A percentile compares a stretch with the other conserved stretches of the same genome.
These are phyloP conservation scores for Kalaharituber pfeilii DNA, from an alignment of 2,329 filamentous ascomycete genomes.

Conservation along the genomic window DNA sequence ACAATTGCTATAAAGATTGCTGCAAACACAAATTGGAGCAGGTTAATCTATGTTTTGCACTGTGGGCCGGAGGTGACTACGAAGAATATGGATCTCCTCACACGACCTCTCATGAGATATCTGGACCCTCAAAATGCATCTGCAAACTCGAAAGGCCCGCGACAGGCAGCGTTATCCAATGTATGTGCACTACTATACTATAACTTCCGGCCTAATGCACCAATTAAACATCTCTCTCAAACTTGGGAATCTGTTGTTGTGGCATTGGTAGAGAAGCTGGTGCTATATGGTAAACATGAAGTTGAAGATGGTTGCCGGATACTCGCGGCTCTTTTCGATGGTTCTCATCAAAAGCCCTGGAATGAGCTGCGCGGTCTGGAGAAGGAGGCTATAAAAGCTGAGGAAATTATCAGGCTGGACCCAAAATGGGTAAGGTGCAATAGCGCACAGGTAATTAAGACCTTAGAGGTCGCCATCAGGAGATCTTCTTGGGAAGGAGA, in stretches of 20 bases:
- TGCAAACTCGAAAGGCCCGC: conserved; percentile 43
- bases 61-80: conserved; percentile 41
- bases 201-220: conserved; percentile 52
- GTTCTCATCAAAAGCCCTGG: conserved; percentile 45
- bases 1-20: conserved; percentile 54
- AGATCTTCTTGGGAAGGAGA: conserved; percentile 33
- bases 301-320: conserved; percentile 47
- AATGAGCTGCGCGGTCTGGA: conserved; percentile 53
- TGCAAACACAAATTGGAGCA: conserved; percentile 72
- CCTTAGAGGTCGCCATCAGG: conserved; percentile 38
- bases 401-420: conserved; percentile 72
- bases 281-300: conserved; percentile 34
- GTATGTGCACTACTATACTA: conserved; percentile 75
- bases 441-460: conserved; percentile 44
- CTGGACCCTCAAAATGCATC: conserved; percentile 43
- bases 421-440: conserved; percentile 73
- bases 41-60: conserved; percentile 57
- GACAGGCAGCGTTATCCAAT: conserved; percentile 43
- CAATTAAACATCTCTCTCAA: conserved; percentile 47
- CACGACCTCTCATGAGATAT: conserved; percentile 50
- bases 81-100: conserved; percentile 44
- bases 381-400: conserved; percentile 37
- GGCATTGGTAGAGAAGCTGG: conserved; percentile 43
- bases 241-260: conserved; percentile 65
- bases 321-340: conserved; percentile 54